Base-by-base conservation (phyloP, 148 eudicot genomes). In the Cornus suecica region DNA sequence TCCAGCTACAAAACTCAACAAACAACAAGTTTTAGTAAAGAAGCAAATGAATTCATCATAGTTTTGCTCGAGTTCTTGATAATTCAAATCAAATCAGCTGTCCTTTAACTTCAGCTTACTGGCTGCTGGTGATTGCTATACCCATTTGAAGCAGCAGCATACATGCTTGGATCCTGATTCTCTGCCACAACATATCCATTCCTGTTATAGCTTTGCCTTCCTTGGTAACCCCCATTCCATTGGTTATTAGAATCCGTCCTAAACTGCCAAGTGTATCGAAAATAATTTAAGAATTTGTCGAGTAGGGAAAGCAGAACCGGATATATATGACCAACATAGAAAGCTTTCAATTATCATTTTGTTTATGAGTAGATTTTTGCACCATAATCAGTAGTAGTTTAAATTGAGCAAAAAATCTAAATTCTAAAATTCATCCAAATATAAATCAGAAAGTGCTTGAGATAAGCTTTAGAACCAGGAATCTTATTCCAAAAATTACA, bases 191-290 rank as follows among this genome's bases (percentile, higher is more conserved):
- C 66, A 65, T 79, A 83, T 31, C 80, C 82, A 32, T 83, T 61
- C 4, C 82, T 79, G 30, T 60, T 68, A 54, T 82, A 74, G 16
- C 82, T 78, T 78, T 85, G 88, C 54, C 82, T 77, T 61, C 83
- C 83, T 31, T 82, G 71, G 65, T 74, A 69, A 67, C 66, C 71
- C 28, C 86, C 83, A 28, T 82, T 79, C 75, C 83, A 75, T 24
- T 81, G 81, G 66, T 74, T 67, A 51, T 76, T 69, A 41, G 61
- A 70, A 75, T 80, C 86, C 54, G 26, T 66, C 51, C 80, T 75
- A 58, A 25, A 71, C 84, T 80, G 81, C 65, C 16, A 66, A 74
- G 70, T 63, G 62, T 14, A 5, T 4, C 3, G 22, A 75, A 70
- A 51, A 24, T 54, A 25, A 70, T 20, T 45, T 2, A 8, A 69